These are phyloP conservation scores for Syzygium syzygioides DNA, from an alignment of 441 rosid genomes.

Conservation along the genomic window DNA sequence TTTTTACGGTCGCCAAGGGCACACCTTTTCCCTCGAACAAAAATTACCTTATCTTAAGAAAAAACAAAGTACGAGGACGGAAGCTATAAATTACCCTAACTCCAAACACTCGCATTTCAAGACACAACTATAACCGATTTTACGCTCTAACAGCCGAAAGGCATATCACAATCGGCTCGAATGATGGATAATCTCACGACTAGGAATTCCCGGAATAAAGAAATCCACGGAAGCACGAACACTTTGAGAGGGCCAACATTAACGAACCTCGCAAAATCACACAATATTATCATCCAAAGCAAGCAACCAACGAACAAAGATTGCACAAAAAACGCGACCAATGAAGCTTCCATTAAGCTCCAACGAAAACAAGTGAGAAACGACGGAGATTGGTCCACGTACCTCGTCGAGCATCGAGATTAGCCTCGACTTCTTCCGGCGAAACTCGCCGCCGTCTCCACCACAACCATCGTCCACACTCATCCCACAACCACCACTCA, in stretches of 20 bases:
- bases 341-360: conserved; percentile 4
- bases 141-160: not conserved
- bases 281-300: not conserved
- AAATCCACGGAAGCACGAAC: not conserved
- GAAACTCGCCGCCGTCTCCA: conserved; percentile 27
- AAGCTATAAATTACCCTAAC: not conserved
- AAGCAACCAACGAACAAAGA: not conserved
- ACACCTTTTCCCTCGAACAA: not conserved
- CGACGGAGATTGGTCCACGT: not conserved
- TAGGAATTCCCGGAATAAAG: not conserved
- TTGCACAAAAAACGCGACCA: not conserved
- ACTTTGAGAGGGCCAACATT: not conserved
- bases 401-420: conserved; percentile 92
- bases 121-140: not conserved
- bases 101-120: not conserved
- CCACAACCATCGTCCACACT: conserved; percentile 28
- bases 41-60: not conserved
- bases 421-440: conserved; percentile 72
- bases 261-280: not conserved
- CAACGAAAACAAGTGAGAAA: not conserved
- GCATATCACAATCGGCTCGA: not conserved
- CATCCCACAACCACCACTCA: conserved; percentile 12
- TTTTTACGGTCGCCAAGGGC: conserved; percentile 26
- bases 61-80: not conserved
- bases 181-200: not conserved